Percentiles rank a stretch among this genome's conserved stretches.
These are phyloP conservation scores for Rostrohypoxylon terebratum DNA, from an alignment of 495 filamentous ascomycete genomes.

Conservation along the genomic window DNA sequence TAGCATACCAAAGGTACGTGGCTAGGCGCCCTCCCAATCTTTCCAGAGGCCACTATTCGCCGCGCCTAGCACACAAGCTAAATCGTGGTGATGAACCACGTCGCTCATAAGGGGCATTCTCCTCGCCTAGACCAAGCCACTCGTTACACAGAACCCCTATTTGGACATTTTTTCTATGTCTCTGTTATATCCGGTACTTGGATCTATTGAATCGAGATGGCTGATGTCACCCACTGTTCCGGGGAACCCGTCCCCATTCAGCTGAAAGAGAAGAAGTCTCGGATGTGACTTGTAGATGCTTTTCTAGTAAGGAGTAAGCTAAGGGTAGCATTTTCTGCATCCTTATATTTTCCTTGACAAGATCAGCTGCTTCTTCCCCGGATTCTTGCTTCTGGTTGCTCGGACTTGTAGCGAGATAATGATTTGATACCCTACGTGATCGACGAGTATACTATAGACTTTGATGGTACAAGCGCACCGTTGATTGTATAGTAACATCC, in stretches of 20 bases:
- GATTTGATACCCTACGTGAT: not conserved
- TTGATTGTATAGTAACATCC: not conserved
- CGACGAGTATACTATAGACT: not conserved
- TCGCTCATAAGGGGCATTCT: not conserved
- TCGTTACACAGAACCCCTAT: not conserved
- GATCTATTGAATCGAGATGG: not conserved
- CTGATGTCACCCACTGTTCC: constrained; percentile 26
- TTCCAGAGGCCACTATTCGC: constrained; percentile 25
- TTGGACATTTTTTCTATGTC: not conserved
- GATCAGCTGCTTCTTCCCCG: constrained; percentile 8
- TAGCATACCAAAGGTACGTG: not conserved
- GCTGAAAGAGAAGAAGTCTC: constrained; percentile 19
- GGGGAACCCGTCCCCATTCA: constrained; percentile 9
- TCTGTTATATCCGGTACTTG: constrained; percentile 13
- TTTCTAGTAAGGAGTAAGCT: not conserved
- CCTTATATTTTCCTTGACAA: not conserved
- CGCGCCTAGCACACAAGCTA: constrained; percentile 26
- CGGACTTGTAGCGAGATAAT: not conserved
- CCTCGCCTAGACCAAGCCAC: not conserved
- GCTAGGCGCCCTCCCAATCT: constrained; percentile 14
- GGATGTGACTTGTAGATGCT: constrained; percentile 28
- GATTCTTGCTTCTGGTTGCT: not conserved
- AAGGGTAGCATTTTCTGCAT: constrained; percentile 4
- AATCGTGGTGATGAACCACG: not conserved
- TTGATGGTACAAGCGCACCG: not conserved